phyloP scores from a whole-genome alignment of 495 filamentous ascomycete species.

The Penicillium fimorum region DNA sequence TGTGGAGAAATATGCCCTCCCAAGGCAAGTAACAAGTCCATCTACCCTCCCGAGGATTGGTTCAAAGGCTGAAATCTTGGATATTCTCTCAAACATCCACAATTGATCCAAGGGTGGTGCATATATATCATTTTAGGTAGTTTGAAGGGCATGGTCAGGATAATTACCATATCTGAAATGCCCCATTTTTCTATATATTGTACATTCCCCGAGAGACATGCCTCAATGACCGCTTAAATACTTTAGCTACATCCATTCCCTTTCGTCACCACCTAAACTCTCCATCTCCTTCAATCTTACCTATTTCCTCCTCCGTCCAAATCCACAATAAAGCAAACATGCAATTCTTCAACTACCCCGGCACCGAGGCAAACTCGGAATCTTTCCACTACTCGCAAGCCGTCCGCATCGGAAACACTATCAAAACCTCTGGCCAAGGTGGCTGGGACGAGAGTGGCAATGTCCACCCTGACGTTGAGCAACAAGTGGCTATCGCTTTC shows the following conservation, averaged over 20 bases:
- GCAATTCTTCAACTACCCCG: conserved; percentile 18
- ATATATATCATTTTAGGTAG: not conserved
- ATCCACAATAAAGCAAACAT: not conserved
- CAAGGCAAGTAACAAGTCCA: not conserved
- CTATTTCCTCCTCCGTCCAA: not conserved
- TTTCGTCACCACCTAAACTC: not conserved
- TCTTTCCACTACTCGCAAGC: conserved; percentile 21
- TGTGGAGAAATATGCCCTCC: not conserved
- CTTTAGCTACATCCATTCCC: not conserved
- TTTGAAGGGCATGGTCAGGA: not conserved
- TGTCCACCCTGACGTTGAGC: conserved; percentile 7
- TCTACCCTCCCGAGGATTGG: not conserved
- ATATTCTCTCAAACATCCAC: not conserved
- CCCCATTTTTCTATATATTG: not conserved
- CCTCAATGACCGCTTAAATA: not conserved
- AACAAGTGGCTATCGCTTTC: conserved; percentile 17
- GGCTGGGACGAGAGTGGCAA: conserved; percentile 16
- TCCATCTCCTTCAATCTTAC: not conserved
- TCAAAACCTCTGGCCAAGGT: conserved; percentile 20
- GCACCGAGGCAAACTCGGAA: conserved; percentile 18
- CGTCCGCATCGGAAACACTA: conserved; percentile 10
- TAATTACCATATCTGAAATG: not conserved
- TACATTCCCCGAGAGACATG: conserved; percentile 6
- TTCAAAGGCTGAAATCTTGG: not conserved
- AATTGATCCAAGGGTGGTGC: not conserved